Conservation (phyloP, 257 asterid genomes). For the Capsicum baccatum region DNA sequence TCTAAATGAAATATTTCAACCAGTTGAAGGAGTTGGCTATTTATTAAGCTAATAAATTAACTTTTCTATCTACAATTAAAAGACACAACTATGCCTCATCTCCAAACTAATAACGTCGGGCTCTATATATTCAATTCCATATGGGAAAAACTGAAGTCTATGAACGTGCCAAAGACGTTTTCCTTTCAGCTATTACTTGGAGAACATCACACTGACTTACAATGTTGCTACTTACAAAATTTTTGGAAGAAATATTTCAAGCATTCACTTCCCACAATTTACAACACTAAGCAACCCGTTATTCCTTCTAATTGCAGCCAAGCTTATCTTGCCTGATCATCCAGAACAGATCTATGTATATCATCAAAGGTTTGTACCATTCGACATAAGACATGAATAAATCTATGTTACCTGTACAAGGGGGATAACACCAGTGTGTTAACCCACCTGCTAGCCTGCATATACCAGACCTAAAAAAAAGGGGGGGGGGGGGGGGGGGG, state of each 20-base stretch:
- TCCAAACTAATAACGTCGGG: not conserved
- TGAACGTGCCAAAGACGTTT: not conserved
- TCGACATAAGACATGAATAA: not conserved
- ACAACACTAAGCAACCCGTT: slow-evolving; percentile 1
- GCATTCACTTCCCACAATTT: slow-evolving; percentile 6
- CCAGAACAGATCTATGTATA: not conserved
- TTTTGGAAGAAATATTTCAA: not conserved
- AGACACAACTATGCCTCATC: not conserved
- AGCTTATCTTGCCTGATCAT: not conserved
- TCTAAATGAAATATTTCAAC: too few species aligned
- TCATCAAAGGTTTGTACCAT: not conserved
- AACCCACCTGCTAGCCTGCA: not conserved
- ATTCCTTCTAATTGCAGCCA: not conserved
- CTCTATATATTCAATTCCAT: not conserved
- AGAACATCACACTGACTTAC: not conserved
- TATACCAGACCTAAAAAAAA: not conserved
- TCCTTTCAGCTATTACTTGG: not conserved
- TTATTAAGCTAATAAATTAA: too few species aligned
- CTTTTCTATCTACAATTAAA: not conserved
- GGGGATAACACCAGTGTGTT: not conserved
- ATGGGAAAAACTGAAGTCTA: not conserved
- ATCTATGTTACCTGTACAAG: slow-evolving; percentile 27
- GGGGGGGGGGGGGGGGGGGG: too few species aligned
- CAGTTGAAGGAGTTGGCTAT: too few species aligned
- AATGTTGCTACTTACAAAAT: slow-evolving; percentile 18